phyloP scores from a whole-genome alignment of 2,329 filamentous ascomycete species.

The Hypoxylon sp. region DNA sequence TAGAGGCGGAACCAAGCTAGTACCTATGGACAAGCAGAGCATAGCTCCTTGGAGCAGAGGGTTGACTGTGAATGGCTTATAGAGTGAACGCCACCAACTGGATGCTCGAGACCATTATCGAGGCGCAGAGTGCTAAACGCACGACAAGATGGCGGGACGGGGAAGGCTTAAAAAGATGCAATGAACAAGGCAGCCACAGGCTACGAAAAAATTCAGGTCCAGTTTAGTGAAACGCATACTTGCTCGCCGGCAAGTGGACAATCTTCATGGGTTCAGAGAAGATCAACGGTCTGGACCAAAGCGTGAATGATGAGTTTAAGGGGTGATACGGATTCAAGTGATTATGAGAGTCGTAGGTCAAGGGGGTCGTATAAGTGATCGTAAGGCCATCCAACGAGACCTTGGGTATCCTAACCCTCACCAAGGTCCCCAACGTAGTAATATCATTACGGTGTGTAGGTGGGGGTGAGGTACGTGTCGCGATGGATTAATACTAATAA shows the following conservation, averaged over 20 bases:
- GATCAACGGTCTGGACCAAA: constrained; percentile 36
- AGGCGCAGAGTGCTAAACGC: constrained; percentile 41
- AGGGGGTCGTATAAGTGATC: constrained; percentile 50
- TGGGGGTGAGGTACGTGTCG: constrained; percentile 20
- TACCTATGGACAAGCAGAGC: constrained; percentile 21
- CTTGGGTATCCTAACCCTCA: constrained; percentile 51
- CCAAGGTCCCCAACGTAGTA: constrained; percentile 46
- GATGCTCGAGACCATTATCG: constrained; percentile 42
- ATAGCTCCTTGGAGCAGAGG: constrained; percentile 4
- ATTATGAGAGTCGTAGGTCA: constrained; percentile 45
- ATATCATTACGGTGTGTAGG: constrained; percentile 45
- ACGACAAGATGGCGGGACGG: constrained; percentile 15
- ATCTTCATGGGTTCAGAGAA: constrained; percentile 21
- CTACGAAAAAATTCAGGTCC: constrained; percentile 34
- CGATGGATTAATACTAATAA: constrained; percentile 20
- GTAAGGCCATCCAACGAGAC: constrained; percentile 52
- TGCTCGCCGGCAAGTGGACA: constrained; percentile 24
- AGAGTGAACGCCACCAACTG: constrained; percentile 43
- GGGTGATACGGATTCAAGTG: constrained; percentile 36
- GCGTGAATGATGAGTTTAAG: constrained; percentile 20
- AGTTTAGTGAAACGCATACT: constrained; percentile 23
- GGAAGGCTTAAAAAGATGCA: constrained; percentile 43
- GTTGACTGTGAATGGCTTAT: constrained; percentile 21
- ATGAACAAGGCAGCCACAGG: constrained; percentile 42
- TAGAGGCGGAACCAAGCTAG: constrained; percentile 1